Percentiles rank a stretch among this genome's conserved stretches.
Evolutionary conservation across 179 eudicot species (phyloP).

Genomic region (Pouteria campechiana): DNA sequence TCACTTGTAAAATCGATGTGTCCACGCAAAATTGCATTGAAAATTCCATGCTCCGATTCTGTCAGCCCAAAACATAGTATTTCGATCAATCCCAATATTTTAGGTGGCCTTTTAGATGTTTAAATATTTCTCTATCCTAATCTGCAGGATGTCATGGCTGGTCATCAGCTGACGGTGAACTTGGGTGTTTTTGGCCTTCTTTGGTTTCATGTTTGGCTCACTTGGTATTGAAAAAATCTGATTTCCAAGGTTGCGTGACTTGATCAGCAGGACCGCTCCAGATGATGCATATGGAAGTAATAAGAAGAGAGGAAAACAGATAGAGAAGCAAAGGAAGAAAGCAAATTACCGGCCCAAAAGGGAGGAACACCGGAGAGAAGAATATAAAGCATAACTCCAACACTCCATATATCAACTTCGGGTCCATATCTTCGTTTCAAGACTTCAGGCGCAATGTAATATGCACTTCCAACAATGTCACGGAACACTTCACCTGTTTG

Average conservation of each 20-base stretch:
- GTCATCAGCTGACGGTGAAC: too few relatives aligned
- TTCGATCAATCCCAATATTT: not conserved
- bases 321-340: too few relatives aligned
- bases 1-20: constrained; percentile 60
- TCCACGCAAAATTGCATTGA: constrained; percentile 64
- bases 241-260: too few relatives aligned
- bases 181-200: too few relatives aligned
- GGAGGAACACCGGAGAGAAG: constrained; percentile 53
- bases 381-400: constrained; percentile 17
- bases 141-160: too few relatives aligned
- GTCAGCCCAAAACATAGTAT: not conserved
- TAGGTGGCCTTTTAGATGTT: too few relatives aligned
- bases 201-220: not conserved
- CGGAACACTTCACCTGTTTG: constrained; percentile 13
- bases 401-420: constrained; percentile 19
- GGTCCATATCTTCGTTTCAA: constrained; percentile 17
- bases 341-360: constrained; percentile 47
- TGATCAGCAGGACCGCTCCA: too few relatives aligned
- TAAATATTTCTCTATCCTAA: too few relatives aligned
- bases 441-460: constrained; percentile 19
- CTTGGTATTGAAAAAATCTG: too few relatives aligned
- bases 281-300: too few relatives aligned
- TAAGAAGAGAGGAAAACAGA: too few relatives aligned
- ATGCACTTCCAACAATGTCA: constrained; percentile 21
- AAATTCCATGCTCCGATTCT: constrained; percentile 78